Percentiles rank a stretch among this genome's conserved stretches.
Evolutionary conservation across 2,329 filamentous ascomycete species (phyloP).

Genomic region (Boeremia lycopersici): DNA sequence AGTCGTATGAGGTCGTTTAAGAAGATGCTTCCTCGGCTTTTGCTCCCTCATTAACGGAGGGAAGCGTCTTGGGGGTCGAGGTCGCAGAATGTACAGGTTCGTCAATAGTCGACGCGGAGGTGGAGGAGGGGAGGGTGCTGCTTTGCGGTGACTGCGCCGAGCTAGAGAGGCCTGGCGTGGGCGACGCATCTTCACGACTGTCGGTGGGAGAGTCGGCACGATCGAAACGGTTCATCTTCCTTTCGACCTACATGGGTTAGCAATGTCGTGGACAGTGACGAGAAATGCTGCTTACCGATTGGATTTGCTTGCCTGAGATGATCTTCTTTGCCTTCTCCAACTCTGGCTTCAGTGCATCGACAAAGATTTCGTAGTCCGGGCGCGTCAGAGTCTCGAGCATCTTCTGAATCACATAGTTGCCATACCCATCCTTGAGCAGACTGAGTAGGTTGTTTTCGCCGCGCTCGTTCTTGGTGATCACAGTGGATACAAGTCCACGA

Average conservation of each 20-base stretch:
- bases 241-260: conserved; percentile 49
- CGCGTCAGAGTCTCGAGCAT: conserved; percentile 62
- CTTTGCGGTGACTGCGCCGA: conserved; percentile 73
- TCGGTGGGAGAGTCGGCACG: conserved; percentile 38
- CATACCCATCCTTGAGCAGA: conserved; percentile 88
- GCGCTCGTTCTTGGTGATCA: conserved; percentile 60
- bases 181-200: conserved; percentile 47
- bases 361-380: conserved; percentile 51
- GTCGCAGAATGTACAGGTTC: conserved; percentile 44
- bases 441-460: conserved; percentile 73
- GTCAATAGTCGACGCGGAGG: conserved; percentile 62
- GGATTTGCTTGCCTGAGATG: conserved; percentile 52
- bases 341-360: conserved; percentile 52
- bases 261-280: not conserved
- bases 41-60: conserved; percentile 20
- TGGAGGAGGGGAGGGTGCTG: conserved; percentile 70
- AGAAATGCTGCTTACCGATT: conserved; percentile 36
- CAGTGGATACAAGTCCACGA: conserved; percentile 64
- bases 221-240: conserved; percentile 55
- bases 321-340: conserved; percentile 52
- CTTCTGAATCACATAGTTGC: conserved; percentile 96
- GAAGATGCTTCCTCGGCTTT: conserved; percentile 23
- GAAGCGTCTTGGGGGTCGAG: conserved; percentile 17
- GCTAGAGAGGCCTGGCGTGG: conserved; percentile 69
- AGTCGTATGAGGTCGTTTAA: conserved; percentile 8